These are phyloP conservation scores for Beauveria sp. DNA, from an alignment of 2,329 filamentous ascomycete genomes.

Conservation along the genomic window DNA sequence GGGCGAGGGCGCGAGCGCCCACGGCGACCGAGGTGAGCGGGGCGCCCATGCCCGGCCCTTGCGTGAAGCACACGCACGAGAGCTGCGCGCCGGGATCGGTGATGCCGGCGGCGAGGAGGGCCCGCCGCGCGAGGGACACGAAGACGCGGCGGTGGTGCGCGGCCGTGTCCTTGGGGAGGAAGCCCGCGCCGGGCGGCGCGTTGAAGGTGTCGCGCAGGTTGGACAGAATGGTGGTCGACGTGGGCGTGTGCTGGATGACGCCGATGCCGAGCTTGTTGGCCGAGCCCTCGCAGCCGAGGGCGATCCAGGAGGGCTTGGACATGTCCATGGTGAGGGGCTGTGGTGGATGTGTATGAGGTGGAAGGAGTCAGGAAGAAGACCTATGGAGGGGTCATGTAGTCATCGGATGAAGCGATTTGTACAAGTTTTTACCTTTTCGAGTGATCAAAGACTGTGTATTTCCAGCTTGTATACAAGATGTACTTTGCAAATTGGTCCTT, in stretches of 20 bases:
- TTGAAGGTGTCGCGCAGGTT: slow-evolving; percentile 93
- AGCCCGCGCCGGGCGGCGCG: slow-evolving; percentile 86
- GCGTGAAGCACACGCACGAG: slow-evolving; percentile 91
- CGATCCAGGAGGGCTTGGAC: slow-evolving; percentile 37
- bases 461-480: too few relatives aligned
- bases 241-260: slow-evolving; percentile 69
- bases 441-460: too few relatives aligned
- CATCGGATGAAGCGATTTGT: too few relatives aligned
- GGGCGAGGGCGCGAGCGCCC: slow-evolving; percentile 69
- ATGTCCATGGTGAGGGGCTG: slow-evolving; percentile 16
- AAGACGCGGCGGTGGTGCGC: slow-evolving; percentile 85
- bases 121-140: slow-evolving; percentile 69
- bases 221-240: slow-evolving; percentile 62
- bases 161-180: slow-evolving; percentile 94
- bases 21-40: slow-evolving; percentile 82
- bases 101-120: slow-evolving; percentile 60
- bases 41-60: slow-evolving; percentile 93
- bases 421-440: too few relatives aligned
- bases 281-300: slow-evolving; percentile 71
- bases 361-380: not conserved
- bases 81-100: slow-evolving; percentile 54
- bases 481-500: too few relatives aligned
- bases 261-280: slow-evolving; percentile 97
- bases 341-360: not conserved
- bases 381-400: not conserved